phyloP scores from a whole-genome alignment of 2,329 filamentous ascomycete species.

The Endoconidiophora polonica region DNA sequence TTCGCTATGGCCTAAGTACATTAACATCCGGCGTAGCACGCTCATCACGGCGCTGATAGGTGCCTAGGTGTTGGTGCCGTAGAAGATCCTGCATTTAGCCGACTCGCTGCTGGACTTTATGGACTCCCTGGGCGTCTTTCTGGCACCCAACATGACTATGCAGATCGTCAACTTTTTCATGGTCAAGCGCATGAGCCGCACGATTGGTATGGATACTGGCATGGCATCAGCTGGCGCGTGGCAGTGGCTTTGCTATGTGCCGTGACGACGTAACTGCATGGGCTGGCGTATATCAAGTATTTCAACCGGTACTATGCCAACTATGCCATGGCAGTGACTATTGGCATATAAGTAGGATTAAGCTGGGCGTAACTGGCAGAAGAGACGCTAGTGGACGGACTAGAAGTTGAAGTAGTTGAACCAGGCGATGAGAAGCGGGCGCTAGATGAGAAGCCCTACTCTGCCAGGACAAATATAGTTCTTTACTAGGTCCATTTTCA shows the following conservation, averaged over 20 bases:
- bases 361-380: too few species aligned
- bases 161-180: constrained; percentile 45
- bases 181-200: constrained; percentile 28
- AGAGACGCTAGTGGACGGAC: too few species aligned
- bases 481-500: too few species aligned
- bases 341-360: neutral
- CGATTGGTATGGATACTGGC: constrained; percentile 28
- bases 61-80: constrained; percentile 44
- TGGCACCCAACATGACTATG: constrained; percentile 46
- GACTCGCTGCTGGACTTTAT: constrained; percentile 47
- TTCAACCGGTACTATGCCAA: constrained; percentile 3
- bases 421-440: too few species aligned
- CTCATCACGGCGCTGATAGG: constrained; percentile 35
- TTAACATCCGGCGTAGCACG: constrained; percentile 40
- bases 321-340: neutral
- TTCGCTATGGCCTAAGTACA: constrained; percentile 32
- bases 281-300: constrained; percentile 23
- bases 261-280: constrained; percentile 39
- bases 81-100: constrained; percentile 47
- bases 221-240: constrained; percentile 43
- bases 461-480: too few species aligned
- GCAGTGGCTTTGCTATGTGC: constrained; percentile 39
- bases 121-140: constrained; percentile 40
- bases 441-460: too few species aligned
- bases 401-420: too few species aligned